A percentile compares a stretch with the other conserved stretches of the same genome.
Evolutionary conservation across 495 filamentous ascomycete species (phyloP).

Genomic region (Penicillium mononematosum): DNA sequence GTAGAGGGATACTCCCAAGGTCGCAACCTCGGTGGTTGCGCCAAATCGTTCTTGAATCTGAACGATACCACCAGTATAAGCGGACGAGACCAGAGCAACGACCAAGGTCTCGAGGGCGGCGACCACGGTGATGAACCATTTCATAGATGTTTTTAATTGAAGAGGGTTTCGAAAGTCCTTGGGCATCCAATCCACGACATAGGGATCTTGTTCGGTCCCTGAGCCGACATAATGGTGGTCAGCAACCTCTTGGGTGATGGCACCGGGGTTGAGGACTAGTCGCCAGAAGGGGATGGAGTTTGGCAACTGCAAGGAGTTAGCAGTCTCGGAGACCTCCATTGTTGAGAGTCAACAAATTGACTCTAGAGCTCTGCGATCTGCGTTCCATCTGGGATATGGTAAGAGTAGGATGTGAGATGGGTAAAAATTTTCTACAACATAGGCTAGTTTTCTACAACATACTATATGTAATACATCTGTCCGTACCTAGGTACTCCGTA

Average conservation of each 20-base stretch:
- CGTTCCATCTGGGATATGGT: background rate
- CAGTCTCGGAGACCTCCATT: conserved; percentile 14
- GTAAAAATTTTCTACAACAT: background rate
- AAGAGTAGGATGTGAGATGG: background rate
- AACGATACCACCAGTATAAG: conserved; percentile 63
- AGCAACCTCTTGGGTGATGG: conserved; percentile 50
- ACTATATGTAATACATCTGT: background rate
- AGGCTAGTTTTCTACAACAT: background rate
- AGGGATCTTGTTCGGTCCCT: conserved; percentile 69
- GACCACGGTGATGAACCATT: conserved; percentile 65
- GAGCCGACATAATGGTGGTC: conserved; percentile 57
- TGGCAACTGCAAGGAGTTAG: conserved; percentile 14
- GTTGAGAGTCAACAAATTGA: too few species aligned
- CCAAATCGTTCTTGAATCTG: conserved; percentile 56
- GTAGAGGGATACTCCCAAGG: conserved; percentile 66
- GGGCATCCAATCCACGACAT: conserved; percentile 65
- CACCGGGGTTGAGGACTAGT: conserved; percentile 44
- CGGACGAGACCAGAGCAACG: conserved; percentile 69
- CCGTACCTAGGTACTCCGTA: too few species aligned
- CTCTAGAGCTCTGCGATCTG: background rate
- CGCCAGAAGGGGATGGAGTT: conserved; percentile 33
- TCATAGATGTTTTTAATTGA: conserved; percentile 51
- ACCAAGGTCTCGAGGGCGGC: conserved; percentile 65
- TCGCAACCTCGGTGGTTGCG: conserved; percentile 53
- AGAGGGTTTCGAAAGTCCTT: conserved; percentile 67